A percentile compares a stretch with the other conserved stretches of the same genome.
These are phyloP conservation scores for Cyberlindnera mississippiensis DNA, from an alignment of 805 yeast genomes.

Conservation along the genomic window DNA sequence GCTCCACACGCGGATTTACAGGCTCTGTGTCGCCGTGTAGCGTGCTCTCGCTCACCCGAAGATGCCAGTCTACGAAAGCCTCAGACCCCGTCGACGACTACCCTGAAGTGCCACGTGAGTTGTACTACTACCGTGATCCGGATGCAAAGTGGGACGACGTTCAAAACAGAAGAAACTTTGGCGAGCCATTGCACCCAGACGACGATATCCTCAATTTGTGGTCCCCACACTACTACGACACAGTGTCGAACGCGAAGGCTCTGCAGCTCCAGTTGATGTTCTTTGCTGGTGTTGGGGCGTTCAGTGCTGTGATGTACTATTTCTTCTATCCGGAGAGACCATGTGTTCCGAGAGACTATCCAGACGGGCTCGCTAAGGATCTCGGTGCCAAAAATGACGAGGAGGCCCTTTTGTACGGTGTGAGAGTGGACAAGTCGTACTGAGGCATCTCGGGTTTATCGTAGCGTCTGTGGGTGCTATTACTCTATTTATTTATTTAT, in stretches of 20 bases:
- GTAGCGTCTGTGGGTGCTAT: no score
- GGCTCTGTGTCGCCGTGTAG: background rate
- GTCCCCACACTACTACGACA: conserved; percentile 75
- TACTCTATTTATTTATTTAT: conserved; percentile 8
- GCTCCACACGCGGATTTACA: no score
- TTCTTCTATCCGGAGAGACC: conserved; percentile 61
- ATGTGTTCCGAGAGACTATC: conserved; percentile 73
- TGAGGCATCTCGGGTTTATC: conserved; percentile 1
- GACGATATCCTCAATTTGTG: conserved; percentile 78
- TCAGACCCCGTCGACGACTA: conserved; percentile 30
- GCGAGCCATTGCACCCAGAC: conserved; percentile 67
- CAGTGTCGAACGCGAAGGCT: conserved; percentile 59
- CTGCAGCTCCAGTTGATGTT: conserved; percentile 52
- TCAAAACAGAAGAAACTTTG: conserved; percentile 74
- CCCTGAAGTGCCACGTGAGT: conserved; percentile 54
- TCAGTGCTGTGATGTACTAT: conserved; percentile 43
- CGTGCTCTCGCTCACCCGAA: background rate
- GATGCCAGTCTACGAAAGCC: background rate
- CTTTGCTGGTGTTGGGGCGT: conserved; percentile 44
- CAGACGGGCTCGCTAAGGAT: conserved; percentile 72
- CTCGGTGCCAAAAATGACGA: conserved; percentile 59
- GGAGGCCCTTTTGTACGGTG: conserved; percentile 35
- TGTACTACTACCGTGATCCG: conserved; percentile 67
- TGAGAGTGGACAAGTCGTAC: conserved; percentile 37
- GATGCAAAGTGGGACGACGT: conserved; percentile 72